These are phyloP conservation scores for Ampelomyces quisqualis DNA, from an alignment of 2,329 filamentous ascomycete species.

Conservation along the genomic window DNA sequence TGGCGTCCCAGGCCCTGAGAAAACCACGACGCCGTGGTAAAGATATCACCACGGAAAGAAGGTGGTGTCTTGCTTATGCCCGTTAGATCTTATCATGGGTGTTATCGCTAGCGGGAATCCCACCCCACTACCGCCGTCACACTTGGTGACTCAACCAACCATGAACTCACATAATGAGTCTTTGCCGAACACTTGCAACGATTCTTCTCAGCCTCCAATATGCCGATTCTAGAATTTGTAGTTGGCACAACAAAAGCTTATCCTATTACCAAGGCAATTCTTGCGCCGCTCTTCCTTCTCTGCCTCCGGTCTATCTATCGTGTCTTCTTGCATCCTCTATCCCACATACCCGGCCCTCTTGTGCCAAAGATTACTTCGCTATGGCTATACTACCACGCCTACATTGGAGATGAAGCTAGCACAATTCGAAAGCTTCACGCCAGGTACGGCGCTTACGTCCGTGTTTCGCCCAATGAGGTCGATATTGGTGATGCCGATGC, in stretches of 20 bases:
- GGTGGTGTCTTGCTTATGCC: too few species aligned
- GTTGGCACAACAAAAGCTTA: slow-evolving; percentile 3
- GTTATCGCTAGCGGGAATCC: background rate
- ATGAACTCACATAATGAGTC: slow-evolving; percentile 4
- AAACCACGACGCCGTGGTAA: too few species aligned
- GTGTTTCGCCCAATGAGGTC: slow-evolving; percentile 31
- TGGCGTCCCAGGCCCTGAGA: too few species aligned
- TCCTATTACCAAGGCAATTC: slow-evolving; percentile 3
- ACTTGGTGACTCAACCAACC: slow-evolving; percentile 15
- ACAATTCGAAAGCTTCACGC: slow-evolving; percentile 23
- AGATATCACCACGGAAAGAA: too few species aligned
- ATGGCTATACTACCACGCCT: slow-evolving; percentile 33
- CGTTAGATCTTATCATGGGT: background rate
- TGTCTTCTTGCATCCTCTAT: slow-evolving; percentile 25
- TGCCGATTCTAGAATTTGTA: slow-evolving; percentile 10
- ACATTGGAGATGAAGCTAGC: slow-evolving; percentile 31
- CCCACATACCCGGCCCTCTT: slow-evolving; percentile 26
- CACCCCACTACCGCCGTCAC: background rate
- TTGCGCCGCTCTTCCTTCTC: slow-evolving; percentile 11
- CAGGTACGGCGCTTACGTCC: slow-evolving; percentile 25
- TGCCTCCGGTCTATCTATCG: slow-evolving; percentile 22
- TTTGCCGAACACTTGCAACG: background rate
- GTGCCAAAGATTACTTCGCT: slow-evolving; percentile 24
- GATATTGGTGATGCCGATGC: slow-evolving; percentile 41
- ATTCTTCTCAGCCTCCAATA: background rate